Evolutionary conservation across 2,329 filamentous ascomycete species (phyloP).

Genomic region (Paecilomyces fulvus): DNA sequence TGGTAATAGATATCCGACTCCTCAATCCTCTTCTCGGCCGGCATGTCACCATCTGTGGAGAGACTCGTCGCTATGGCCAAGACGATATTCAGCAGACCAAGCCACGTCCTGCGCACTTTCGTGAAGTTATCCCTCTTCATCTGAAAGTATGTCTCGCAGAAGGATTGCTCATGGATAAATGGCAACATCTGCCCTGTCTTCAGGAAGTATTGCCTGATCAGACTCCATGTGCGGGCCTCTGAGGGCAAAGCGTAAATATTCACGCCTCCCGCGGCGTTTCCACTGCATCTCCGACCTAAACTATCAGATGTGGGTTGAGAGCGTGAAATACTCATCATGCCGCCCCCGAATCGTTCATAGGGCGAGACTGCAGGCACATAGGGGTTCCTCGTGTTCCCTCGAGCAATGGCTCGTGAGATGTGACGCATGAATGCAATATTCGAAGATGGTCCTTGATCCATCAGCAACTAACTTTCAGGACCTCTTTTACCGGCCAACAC

Average conservation of each 20-base stretch:
- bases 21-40: constrained; percentile 26
- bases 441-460: constrained; percentile 27
- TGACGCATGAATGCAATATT: constrained; percentile 35
- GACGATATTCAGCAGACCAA: constrained; percentile 44
- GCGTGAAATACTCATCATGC: background rate
- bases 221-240: constrained; percentile 16
- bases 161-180: constrained; percentile 30
- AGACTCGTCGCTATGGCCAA: constrained; percentile 41
- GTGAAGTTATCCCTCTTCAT: constrained; percentile 22
- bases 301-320: background rate
- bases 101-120: constrained; percentile 40
- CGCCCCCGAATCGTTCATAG: background rate
- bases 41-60: constrained; percentile 18
- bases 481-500: background rate
- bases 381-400: constrained; percentile 1
- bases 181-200: constrained; percentile 32
- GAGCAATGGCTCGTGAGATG: constrained; percentile 23
- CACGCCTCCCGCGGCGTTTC: constrained; percentile 5
- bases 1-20: constrained; percentile 40
- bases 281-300: background rate
- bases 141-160: constrained; percentile 26
- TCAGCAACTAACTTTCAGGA: background rate
- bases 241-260: constrained; percentile 26
- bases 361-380: constrained; percentile 2
- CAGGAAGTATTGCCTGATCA: constrained; percentile 30